Percentiles rank a stretch among this genome's conserved stretches.
Conservation (phyloP, 306 rosid genomes). For the Comarum palustre region DNA sequence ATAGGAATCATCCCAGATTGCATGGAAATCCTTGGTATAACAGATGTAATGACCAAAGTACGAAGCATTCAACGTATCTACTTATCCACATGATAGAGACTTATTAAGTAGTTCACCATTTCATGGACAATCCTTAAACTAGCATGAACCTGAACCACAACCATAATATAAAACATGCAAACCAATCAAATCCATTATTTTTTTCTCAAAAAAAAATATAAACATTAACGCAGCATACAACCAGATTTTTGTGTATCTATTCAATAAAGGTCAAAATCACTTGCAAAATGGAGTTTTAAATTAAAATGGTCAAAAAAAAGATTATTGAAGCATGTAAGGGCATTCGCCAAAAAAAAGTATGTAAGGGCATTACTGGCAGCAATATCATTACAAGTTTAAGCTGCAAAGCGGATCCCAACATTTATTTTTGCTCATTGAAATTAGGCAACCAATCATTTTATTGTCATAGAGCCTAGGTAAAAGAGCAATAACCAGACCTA, state of each 20-base stretch:
- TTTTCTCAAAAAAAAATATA: neutral
- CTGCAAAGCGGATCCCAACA: constrained; percentile 74
- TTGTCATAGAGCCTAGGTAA: constrained; percentile 45
- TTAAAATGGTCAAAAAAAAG: neutral
- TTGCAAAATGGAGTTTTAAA: neutral
- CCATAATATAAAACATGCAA: neutral
- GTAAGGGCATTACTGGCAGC: constrained; percentile 79
- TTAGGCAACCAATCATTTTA: constrained; percentile 28
- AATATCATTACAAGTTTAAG: constrained; percentile 28
- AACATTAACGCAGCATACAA: neutral
- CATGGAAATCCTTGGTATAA: too few species aligned
- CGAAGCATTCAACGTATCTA: too few species aligned
- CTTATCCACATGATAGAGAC: too few species aligned
- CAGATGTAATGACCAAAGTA: too few species aligned
- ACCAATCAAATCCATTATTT: neutral
- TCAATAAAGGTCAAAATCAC: neutral
- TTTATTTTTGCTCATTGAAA: constrained; percentile 36
- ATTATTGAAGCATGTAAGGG: constrained; percentile 34
- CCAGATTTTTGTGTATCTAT: neutral
- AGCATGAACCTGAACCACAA: neutral
- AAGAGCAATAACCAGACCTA: constrained; percentile 27
- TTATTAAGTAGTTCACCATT: neutral
- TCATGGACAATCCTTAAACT: neutral
- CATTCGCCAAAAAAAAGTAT: too few species aligned
- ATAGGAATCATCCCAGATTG: too few species aligned